Evolutionary conservation across 202 grass and related monocot species (phyloP), one percentile per base, ranked within the genome.

Genomic region (Carex sylvatica): DNA sequence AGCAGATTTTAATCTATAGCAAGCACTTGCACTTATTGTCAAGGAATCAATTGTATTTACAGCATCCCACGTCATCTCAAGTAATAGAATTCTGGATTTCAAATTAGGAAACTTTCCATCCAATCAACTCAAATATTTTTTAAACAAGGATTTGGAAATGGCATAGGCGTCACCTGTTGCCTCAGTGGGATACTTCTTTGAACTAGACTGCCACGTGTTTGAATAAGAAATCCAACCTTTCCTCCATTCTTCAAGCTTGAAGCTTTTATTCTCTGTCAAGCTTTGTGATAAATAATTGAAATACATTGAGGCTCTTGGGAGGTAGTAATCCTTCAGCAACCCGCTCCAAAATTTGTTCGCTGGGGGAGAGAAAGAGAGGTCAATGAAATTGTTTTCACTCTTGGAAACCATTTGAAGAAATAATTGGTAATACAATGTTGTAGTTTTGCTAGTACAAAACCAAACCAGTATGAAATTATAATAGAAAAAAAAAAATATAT

Each of bases 261-360:
- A 98, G n/a, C 88, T 79, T 59, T 65, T 66, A 83, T 91, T 93
- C 81, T 90, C 88, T 83, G 91, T 83, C 62, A 98, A 82, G 81
- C 90, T 91, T 59, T 64, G 84, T 24, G 75, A 83, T 56, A 94
- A 70, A 72, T 82, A 88, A 13, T 28, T 84, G 76, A 98, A 98
- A 84, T 98, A 98, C 78, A 85, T 87, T 9, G 92, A 98, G n/a
- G 95, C 95, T 85, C 95, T 88, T 49, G 89, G 90, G 23, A 87
- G 88, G 83, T 98, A 98, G 88, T 98, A 94, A 73, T 85, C 86
- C 84, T 88, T 98, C 85, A 98, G 70, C 70, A 98, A 69, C 52
- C 95, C 95, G 40, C 95, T 93, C 92, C 95, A 98, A 66, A 94
- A 98, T 61, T 98, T 98, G 76, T 98, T 98, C 23, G 86, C 95